Base-by-base conservation (phyloP, 1,284 basidiomycete species). In the Xerocomus amazonicus region DNA sequence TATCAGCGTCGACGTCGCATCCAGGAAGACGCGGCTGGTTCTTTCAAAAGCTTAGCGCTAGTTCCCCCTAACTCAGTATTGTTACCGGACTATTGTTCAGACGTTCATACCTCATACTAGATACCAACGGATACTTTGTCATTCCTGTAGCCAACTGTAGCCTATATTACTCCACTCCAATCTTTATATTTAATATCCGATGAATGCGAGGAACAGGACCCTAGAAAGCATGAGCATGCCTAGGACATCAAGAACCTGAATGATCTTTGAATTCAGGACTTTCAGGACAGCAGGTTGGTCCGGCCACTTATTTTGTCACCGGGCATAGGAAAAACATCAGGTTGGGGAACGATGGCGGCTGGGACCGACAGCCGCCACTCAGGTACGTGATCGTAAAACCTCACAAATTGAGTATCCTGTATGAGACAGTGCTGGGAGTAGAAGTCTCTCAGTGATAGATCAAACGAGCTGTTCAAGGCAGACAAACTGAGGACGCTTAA, bases 21-120 rank as follows among this genome's bases (percentile, higher is more conserved):
- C 8, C 37, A 7, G 40, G 14, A 3, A 63, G 52, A 52, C 51
- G 56, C 42, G 61, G 45, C 48, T 66, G 49, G 61, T 48, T 66
- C 0, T 43, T 55, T 27, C 63, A 51, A 47, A 62, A 47, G 47
- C 41, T 47, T 7, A 35, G 51, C 3, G 40, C 36, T 13, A 41
- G 16, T n/a, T 1, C 3, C 1, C 13, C 9, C 6, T 29, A 26
- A 36, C n/a, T 5, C 17, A 9, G 14, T 23, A 23, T 23, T 23
- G 4, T 23, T 23, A 23, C 19, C 19, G 19, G 19, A 3, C 19
- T 4, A 40, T 26, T 27, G 16, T 40, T 16, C 7, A 31, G 12
- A 31, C 19, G 19, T 37, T 37, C 5, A 7, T 23, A 23, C 19
- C 19, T 4, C 19, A 23, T 23, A 23, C 19, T 23, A 23, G 19